Conservation (phyloP, 306 rosid species). For the Sicyos edulis region DNA sequence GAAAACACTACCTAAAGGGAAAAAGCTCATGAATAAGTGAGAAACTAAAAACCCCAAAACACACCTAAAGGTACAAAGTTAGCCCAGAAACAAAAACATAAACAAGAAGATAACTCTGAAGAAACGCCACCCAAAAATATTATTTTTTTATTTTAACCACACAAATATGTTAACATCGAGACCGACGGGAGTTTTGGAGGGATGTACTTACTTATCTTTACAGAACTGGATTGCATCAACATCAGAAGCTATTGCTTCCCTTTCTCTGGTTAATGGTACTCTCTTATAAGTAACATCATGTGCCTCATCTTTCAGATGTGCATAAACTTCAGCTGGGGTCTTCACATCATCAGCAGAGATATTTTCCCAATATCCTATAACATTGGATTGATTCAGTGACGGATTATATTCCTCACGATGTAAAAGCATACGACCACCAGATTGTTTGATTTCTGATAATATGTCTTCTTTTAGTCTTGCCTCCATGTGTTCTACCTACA, state of each 20-base stretch:
- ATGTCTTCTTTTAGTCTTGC: slow-evolving; percentile 73
- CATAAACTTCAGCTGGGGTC: slow-evolving; percentile 80
- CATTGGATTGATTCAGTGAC: slow-evolving; percentile 49
- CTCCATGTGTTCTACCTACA: slow-evolving; percentile 94
- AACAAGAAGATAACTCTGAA: too few relatives aligned
- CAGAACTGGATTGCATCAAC: slow-evolving; percentile 74
- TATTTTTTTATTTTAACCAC: background rate
- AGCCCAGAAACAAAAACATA: too few relatives aligned
- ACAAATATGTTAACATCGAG: background rate
- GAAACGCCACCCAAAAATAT: too few relatives aligned
- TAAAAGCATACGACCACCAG: slow-evolving; percentile 73
- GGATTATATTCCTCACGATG: slow-evolving; percentile 85
- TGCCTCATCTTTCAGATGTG: slow-evolving; percentile 53
- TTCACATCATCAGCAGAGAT: slow-evolving; percentile 64
- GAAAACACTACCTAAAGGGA: too few relatives aligned
- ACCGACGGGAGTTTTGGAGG: background rate
- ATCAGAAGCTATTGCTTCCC: slow-evolving; percentile 73
- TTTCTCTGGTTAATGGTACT: slow-evolving; percentile 73
- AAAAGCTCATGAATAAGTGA: too few relatives aligned
- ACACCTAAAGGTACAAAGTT: too few relatives aligned
- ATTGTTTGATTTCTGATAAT: slow-evolving; percentile 58
- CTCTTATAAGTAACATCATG: slow-evolving; percentile 56
- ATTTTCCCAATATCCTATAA: slow-evolving; percentile 81
- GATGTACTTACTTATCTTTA: slow-evolving; percentile 57
- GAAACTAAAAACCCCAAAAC: too few relatives aligned